Percentiles rank a stretch among this genome's conserved stretches.
Conservation (phyloP, 2,329 filamentous ascomycete genomes). For the Pseudomassariella vexata region DNA sequence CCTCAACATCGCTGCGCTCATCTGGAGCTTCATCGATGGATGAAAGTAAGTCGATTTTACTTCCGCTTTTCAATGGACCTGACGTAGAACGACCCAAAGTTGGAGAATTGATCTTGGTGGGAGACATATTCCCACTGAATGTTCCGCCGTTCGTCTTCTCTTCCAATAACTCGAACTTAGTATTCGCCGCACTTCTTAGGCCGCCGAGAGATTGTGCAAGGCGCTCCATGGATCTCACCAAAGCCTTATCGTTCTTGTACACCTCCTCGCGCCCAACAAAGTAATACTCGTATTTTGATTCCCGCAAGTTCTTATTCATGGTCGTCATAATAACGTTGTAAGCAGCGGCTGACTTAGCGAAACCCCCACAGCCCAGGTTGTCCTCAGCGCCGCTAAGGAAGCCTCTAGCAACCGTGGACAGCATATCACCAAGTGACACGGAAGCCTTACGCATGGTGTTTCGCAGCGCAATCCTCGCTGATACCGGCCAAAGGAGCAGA, state of each 20-base stretch:
- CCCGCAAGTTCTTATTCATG: constrained; percentile 71
- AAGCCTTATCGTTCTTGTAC: constrained; percentile 70
- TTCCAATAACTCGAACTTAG: constrained; percentile 79
- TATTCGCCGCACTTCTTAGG: constrained; percentile 79
- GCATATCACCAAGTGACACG: constrained; percentile 70
- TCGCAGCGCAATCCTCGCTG: constrained; percentile 68
- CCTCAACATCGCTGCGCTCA: constrained; percentile 45
- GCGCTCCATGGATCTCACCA: constrained; percentile 79
- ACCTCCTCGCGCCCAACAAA: constrained; percentile 72
- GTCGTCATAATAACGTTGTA: constrained; percentile 64
- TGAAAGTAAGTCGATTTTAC: constrained; percentile 41
- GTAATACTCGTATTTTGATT: constrained; percentile 88
- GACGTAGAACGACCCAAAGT: constrained; percentile 15
- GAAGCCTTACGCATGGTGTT: constrained; percentile 70
- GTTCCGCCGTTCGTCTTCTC: constrained; percentile 41
- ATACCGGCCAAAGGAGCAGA: constrained; percentile 70
- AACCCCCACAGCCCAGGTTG: constrained; percentile 63
- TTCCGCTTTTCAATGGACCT: constrained; percentile 27
- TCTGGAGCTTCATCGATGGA: constrained; percentile 59
- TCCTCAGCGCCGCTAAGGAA: constrained; percentile 81
- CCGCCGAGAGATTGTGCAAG: constrained; percentile 87
- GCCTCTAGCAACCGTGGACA: constrained; percentile 73
- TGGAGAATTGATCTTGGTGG: too few relatives aligned
- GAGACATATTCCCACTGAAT: too few relatives aligned
- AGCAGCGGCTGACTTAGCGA: constrained; percentile 52